Percentiles rank a stretch among this genome's conserved stretches.
Evolutionary conservation across 2,329 filamentous ascomycete species (phyloP).

Genomic region (Bipolaris bicolor): DNA sequence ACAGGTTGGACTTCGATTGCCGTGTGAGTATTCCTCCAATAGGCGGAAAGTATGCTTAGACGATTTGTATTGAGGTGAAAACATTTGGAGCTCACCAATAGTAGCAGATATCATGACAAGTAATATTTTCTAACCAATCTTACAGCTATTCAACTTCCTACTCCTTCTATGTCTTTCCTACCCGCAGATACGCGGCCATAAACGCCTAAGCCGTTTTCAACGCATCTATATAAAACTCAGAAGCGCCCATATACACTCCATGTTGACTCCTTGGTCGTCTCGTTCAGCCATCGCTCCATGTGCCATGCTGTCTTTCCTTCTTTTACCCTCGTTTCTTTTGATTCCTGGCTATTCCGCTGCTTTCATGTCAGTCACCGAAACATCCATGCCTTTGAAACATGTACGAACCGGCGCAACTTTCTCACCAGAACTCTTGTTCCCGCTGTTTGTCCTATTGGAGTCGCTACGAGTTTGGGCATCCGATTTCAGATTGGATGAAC

Average conservation of each 20-base stretch:
- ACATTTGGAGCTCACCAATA: too few relatives aligned
- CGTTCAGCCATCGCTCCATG: background rate
- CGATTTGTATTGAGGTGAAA: too few relatives aligned
- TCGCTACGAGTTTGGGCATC: background rate
- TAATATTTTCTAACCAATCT: too few relatives aligned
- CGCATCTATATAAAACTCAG: background rate
- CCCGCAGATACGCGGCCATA: too few relatives aligned
- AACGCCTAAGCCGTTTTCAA: background rate
- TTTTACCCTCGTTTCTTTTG: background rate
- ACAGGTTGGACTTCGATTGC: too few relatives aligned
- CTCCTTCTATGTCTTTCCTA: too few relatives aligned
- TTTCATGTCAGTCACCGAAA: background rate
- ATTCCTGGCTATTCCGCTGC: background rate
- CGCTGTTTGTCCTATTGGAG: background rate
- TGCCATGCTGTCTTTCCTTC: background rate
- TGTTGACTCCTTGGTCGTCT: background rate
- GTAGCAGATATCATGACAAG: too few relatives aligned
- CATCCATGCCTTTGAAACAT: background rate
- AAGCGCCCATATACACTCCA: background rate
- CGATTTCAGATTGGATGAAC: background rate
- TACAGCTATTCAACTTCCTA: too few relatives aligned
- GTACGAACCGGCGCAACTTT: background rate
- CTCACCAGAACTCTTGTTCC: background rate
- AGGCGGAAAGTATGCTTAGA: too few relatives aligned
- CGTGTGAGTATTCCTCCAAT: too few relatives aligned